Conservation (phyloP, 176 grass and related monocot genomes). For the Poa annua region DNA sequence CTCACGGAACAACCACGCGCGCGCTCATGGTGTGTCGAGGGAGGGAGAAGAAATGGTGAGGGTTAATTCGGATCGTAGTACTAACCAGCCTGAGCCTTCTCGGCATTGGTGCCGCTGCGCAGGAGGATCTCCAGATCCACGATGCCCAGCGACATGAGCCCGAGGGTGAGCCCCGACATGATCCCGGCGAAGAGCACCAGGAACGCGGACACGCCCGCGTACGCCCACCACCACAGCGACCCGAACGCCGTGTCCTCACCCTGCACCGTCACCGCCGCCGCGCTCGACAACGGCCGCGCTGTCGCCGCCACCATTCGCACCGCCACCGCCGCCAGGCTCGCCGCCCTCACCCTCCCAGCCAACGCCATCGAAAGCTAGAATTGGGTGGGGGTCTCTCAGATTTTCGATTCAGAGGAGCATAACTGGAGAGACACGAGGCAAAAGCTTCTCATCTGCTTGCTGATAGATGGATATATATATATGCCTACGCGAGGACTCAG, state of each 20-base stretch:
- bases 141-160: slow-evolving; percentile 94
- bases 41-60: not conserved
- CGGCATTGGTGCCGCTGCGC: slow-evolving; percentile 76
- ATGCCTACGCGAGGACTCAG: too few species aligned
- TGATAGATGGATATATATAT: too few species aligned
- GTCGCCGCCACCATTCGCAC: slow-evolving; percentile 47
- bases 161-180: slow-evolving; percentile 96
- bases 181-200: slow-evolving; percentile 96
- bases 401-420: not conserved
- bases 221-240: slow-evolving; percentile 60
- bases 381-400: not conserved
- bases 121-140: slow-evolving; percentile 98
- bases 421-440: not conserved
- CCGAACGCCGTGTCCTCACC: slow-evolving; percentile 80
- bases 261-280: slow-evolving; percentile 26
- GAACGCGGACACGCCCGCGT: slow-evolving; percentile 76
- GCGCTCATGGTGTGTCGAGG: not conserved
- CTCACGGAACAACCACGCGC: not conserved
- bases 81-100: slow-evolving; percentile 90
- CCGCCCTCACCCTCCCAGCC: slow-evolving; percentile 22
- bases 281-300: slow-evolving; percentile 55
- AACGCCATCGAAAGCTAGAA: not conserved
- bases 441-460: not conserved
- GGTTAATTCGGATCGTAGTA: not conserved
- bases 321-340: slow-evolving; percentile 46